A percentile compares a stretch with the other conserved stretches of the same genome.
Evolutionary conservation across 2,329 filamentous ascomycete genomes (phyloP).

Genomic region (Nigrograna mackinnonii): DNA sequence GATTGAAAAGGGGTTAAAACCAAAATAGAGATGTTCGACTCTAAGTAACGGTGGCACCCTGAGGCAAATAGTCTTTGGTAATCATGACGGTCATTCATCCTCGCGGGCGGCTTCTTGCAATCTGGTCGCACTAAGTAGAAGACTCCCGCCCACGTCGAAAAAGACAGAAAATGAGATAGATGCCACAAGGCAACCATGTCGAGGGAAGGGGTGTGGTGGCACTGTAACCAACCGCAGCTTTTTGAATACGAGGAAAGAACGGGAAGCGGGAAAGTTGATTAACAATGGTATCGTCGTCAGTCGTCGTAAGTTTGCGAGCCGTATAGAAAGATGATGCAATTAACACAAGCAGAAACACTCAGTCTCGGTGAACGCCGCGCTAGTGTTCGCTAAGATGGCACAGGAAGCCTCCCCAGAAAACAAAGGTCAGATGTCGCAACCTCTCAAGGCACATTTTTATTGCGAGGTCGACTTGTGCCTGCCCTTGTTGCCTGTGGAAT

Average conservation of each 20-base stretch:
- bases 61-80: slow-evolving; percentile 43
- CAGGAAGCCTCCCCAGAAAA: slow-evolving; percentile 29
- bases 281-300: slow-evolving; percentile 40
- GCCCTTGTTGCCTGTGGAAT: slow-evolving; percentile 40
- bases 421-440: slow-evolving; percentile 18
- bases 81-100: slow-evolving; percentile 40
- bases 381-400: slow-evolving; percentile 40
- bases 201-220: slow-evolving; percentile 9
- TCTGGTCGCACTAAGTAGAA: slow-evolving; percentile 17
- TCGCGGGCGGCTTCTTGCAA: slow-evolving; percentile 30
- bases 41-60: slow-evolving; percentile 41
- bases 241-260: slow-evolving; percentile 33
- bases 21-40: slow-evolving; percentile 39
- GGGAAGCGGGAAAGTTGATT: slow-evolving; percentile 33
- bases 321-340: slow-evolving; percentile 28
- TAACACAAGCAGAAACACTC: slow-evolving; percentile 27
- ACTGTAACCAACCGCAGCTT: slow-evolving; percentile 22
- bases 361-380: slow-evolving; percentile 40
- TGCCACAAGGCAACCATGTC: slow-evolving; percentile 23
- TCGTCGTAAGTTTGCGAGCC: slow-evolving; percentile 34
- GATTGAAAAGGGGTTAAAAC: slow-evolving; percentile 24
- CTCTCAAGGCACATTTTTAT: slow-evolving; percentile 20
- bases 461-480: slow-evolving; percentile 42
- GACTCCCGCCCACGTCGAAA: slow-evolving; percentile 23
- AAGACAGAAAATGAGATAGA: slow-evolving; percentile 17